phyloP scores from a whole-genome alignment of 176 grass and related monocot genomes.

The Bothriochloa decipiens region DNA sequence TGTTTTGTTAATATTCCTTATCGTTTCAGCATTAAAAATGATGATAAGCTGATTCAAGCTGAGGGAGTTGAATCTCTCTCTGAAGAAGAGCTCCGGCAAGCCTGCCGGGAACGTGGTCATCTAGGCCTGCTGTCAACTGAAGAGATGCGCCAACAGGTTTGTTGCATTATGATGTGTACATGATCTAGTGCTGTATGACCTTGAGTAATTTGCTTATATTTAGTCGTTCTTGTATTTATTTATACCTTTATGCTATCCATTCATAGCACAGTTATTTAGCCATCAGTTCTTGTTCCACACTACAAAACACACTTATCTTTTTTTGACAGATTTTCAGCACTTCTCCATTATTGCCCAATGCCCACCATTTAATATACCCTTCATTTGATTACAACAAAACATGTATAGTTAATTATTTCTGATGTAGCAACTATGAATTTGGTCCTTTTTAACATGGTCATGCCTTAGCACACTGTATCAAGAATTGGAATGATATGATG shows the following conservation, averaged over 20 bases:
- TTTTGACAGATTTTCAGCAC: not conserved
- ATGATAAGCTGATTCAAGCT: constrained; percentile 95
- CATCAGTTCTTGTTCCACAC: constrained; percentile 11
- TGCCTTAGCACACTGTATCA: not conserved
- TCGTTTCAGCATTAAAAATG: constrained; percentile 86
- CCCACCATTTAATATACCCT: not conserved
- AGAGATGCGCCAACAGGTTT: constrained; percentile 96
- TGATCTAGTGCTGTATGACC: constrained; percentile 25
- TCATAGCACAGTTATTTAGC: not conserved
- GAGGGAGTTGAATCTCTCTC: constrained; percentile 94
- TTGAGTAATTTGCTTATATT: not conserved
- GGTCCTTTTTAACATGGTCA: constrained; percentile 10
- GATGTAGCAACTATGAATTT: constrained; percentile 20
- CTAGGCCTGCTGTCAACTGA: constrained; percentile 88
- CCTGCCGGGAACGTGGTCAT: constrained; percentile 87
- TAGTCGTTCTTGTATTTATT: constrained; percentile 21
- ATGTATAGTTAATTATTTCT: constrained; percentile 20
- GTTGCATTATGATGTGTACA: constrained; percentile 30
- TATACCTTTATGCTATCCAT: not conserved
- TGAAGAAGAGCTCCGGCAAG: constrained; percentile 97
- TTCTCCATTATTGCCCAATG: not conserved
- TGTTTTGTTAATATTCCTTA: constrained; percentile 33
- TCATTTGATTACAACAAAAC: constrained; percentile 13
- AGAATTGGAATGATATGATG: constrained; percentile 14
- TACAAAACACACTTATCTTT: constrained; percentile 12